Evolutionary conservation across 768 basidiomycete genomes (phyloP).

Genomic region (Omphalotus guepiniiformis): DNA sequence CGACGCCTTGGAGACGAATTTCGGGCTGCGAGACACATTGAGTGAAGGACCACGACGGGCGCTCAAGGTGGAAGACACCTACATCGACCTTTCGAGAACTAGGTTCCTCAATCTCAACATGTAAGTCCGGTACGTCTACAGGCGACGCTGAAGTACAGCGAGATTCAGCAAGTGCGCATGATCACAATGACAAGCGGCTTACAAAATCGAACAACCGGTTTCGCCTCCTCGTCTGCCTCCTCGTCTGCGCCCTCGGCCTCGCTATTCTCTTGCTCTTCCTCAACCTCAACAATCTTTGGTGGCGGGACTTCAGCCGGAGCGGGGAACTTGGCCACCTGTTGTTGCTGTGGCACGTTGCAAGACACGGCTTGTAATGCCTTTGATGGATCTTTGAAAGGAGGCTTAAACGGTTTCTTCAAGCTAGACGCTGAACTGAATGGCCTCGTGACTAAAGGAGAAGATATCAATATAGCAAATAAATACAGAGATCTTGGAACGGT

Average conservation of each 20-base stretch:
- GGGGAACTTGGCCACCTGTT: too few species aligned
- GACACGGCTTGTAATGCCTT: too few species aligned
- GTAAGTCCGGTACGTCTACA: not conserved
- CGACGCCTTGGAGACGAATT: not conserved
- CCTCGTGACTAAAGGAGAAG: slow-evolving; percentile 34
- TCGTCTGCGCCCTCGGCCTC: not conserved
- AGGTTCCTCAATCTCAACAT: slow-evolving; percentile 1
- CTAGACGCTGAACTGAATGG: slow-evolving; percentile 29
- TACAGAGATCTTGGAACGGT: not conserved
- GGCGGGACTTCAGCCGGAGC: not conserved
- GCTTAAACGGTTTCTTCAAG: slow-evolving; percentile 47
- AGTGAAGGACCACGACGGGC: not conserved
- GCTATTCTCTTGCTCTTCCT: not conserved
- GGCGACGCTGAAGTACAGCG: not conserved
- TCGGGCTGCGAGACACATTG: not conserved
- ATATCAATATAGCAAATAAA: not conserved
- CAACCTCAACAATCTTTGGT: not conserved
- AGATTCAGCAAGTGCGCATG: not conserved
- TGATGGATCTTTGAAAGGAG: slow-evolving; percentile 27
- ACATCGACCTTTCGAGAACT: slow-evolving; percentile 6
- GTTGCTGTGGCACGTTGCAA: too few species aligned
- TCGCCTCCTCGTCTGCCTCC: not conserved
- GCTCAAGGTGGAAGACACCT: not conserved
- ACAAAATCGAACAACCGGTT: not conserved
- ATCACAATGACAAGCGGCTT: not conserved